Evolutionary conservation across 768 basidiomycete genomes (phyloP).

Genomic region (Agaricus subrufescens): DNA sequence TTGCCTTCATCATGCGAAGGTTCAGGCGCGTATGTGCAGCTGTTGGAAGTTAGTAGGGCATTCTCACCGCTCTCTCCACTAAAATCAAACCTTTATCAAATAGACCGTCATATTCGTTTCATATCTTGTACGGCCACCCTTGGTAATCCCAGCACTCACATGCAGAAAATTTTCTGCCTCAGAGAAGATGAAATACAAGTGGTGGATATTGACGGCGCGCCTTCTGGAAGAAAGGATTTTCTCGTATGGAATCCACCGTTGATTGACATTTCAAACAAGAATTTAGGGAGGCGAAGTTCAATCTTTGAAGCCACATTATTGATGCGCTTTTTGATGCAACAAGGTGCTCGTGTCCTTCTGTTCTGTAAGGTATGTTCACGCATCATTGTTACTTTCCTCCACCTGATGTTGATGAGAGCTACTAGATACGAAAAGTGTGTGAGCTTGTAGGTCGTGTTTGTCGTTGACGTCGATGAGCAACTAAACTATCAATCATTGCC

Average conservation of each 20-base stretch:
- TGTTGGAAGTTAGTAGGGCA: constrained; percentile 57
- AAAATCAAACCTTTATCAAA: not conserved
- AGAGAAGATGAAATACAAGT: constrained; percentile 56
- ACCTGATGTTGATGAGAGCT: not conserved
- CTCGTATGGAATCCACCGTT: constrained; percentile 72
- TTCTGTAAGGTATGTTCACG: constrained; percentile 67
- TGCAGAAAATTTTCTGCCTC: constrained; percentile 73
- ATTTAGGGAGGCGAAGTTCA: constrained; percentile 51
- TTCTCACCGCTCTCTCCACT: not conserved
- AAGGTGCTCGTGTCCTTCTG: constrained; percentile 77
- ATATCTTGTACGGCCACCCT: constrained; percentile 91
- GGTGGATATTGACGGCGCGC: constrained; percentile 78
- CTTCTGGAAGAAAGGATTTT: constrained; percentile 75
- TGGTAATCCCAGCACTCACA: constrained; percentile 67
- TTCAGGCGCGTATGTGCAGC: constrained; percentile 72
- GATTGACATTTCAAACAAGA: constrained; percentile 48
- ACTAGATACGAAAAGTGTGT: constrained; percentile 73
- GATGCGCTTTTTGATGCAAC: constrained; percentile 79
- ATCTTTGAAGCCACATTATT: constrained; percentile 65
- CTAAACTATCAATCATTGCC: not conserved
- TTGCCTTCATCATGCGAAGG: constrained; percentile 73
- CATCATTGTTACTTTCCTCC: not conserved
- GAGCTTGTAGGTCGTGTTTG: constrained; percentile 53
- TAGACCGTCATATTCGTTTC: constrained; percentile 56
- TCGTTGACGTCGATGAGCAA: not conserved